Base-by-base conservation (phyloP, 2,329 filamentous ascomycete species). In the Colletotrichum paranaense region DNA sequence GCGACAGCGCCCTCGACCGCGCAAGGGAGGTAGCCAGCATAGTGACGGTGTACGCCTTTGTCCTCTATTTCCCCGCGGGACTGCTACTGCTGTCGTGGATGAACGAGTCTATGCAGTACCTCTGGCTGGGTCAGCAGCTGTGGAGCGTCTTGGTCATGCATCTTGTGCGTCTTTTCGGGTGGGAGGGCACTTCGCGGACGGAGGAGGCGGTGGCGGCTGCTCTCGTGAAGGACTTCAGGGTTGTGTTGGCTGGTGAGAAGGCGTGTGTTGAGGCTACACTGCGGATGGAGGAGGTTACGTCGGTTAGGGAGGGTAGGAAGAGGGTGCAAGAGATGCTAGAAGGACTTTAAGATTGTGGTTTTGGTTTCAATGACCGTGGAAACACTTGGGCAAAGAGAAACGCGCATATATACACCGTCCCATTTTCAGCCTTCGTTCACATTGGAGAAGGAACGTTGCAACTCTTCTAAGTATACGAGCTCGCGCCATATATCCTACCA, bases 61-160 rank as follows among this genome's bases (percentile, higher is more conserved):
- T 55, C 22, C 52, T 55, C 52, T 55, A 28, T 12, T 55, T 55
- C 22, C 52, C 52, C 7, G 52, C 52, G 14, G 52, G 52, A 5
- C 22, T 55, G 52, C 14, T 55, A 22, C 11, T 55, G 52, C 49
- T 77, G 8, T 77, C 75, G 72, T 55, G 52, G 52, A 76, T 77
- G 76, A 64, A 68, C 4, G 12, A 62, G 14, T 35, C 30, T 2
- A 59, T 76, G 19, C 77, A 78, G 67, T 75, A 76, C 62, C 30
- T 72, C 38, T 78, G 77, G 77, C 62, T 76, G 8, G 63, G 71
- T 24, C 77, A 76, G 49, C 74, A 78, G 62, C 59, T 77, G 2
- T 78, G 77, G 63, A 62, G 75, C 46, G 75, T 76, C 5, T 49
- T 76, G 1, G 70, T 73, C 2, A 74, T 78, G 76, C 74, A 77